These are phyloP conservation scores for Xylariaceae sp. DNA, from an alignment of 2,329 filamentous ascomycete species.

Conservation along the genomic window DNA sequence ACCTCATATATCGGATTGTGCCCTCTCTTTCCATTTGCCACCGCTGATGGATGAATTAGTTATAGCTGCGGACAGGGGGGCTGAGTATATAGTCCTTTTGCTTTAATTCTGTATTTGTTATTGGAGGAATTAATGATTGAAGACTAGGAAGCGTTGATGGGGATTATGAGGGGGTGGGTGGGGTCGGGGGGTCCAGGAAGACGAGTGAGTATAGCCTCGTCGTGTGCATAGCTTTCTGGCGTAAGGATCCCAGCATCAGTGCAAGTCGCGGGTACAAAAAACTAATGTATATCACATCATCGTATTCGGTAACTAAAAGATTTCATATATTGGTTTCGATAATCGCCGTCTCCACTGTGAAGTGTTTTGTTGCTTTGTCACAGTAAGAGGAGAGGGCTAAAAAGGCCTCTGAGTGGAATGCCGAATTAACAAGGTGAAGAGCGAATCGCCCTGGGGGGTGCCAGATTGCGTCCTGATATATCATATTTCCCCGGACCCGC, in stretches of 20 bases:
- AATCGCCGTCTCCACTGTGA: not conserved
- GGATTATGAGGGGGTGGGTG: too few species aligned
- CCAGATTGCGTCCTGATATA: conserved; percentile 4
- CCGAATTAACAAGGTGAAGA: not conserved
- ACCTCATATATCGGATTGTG: not conserved
- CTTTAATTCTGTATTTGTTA: not conserved
- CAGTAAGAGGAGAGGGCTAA: not conserved
- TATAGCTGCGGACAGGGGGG: not conserved
- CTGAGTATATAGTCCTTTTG: conserved; percentile 8
- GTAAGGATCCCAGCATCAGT: not conserved
- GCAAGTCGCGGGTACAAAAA: not conserved
- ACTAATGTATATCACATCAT: conserved; percentile 4
- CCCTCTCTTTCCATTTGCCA: not conserved
- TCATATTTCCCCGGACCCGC: not conserved
- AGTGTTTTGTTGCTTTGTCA: not conserved
- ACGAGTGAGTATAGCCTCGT: conserved; percentile 1
- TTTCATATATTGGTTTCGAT: not conserved
- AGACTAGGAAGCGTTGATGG: too few species aligned
- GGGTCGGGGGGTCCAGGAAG: conserved; percentile 1
- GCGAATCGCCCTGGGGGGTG: not conserved
- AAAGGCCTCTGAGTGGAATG: not conserved
- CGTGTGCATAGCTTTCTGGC: conserved; percentile 14
- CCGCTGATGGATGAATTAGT: not conserved
- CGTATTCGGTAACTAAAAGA: not conserved
- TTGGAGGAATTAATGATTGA: too few species aligned